Conservation (phyloP, 2,329 filamentous ascomycete species). For the Plenodomus tracheiphilus region DNA sequence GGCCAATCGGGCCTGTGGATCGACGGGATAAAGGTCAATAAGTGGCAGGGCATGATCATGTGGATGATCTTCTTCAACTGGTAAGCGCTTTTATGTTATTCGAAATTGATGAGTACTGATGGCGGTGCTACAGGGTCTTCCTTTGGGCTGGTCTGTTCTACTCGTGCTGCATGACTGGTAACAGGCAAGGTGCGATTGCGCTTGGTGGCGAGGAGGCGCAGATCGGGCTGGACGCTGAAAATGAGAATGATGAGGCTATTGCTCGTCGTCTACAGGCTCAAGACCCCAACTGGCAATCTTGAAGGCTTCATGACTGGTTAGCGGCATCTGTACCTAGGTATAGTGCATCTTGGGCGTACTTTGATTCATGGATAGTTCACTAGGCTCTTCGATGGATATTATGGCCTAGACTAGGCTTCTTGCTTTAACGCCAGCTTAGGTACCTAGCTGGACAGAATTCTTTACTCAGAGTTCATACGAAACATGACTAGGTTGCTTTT, state of each 20-base stretch:
- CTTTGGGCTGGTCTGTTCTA: conserved; percentile 30
- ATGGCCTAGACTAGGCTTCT: too few species aligned
- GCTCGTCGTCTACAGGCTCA: conserved; percentile 22
- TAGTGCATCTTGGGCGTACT: too few species aligned
- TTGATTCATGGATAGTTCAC: too few species aligned
- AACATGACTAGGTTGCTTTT: too few species aligned
- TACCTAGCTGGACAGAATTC: too few species aligned
- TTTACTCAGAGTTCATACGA: too few species aligned
- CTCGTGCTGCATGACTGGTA: conserved; percentile 30
- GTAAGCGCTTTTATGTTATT: conserved; percentile 7
- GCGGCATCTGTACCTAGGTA: too few species aligned
- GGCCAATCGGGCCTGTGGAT: conserved; percentile 18
- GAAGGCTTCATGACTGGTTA: not conserved
- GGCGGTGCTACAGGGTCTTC: conserved; percentile 21
- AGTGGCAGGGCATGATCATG: conserved; percentile 21
- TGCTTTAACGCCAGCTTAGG: too few species aligned
- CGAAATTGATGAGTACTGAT: not conserved
- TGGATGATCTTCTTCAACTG: conserved; percentile 31
- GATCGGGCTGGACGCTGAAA: conserved; percentile 16
- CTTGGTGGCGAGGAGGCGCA: conserved; percentile 25
- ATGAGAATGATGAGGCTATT: conserved; percentile 19
- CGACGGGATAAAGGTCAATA: conserved; percentile 23
- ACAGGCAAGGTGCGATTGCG: conserved; percentile 23
- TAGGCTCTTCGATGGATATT: too few species aligned
- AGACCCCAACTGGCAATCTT: conserved; percentile 21